Percentiles rank a stretch among this genome's conserved stretches.
These are phyloP conservation scores for Phytopythium chamaehyphon DNA, from an alignment of 352 stramenopile species.

Conservation along the genomic window DNA sequence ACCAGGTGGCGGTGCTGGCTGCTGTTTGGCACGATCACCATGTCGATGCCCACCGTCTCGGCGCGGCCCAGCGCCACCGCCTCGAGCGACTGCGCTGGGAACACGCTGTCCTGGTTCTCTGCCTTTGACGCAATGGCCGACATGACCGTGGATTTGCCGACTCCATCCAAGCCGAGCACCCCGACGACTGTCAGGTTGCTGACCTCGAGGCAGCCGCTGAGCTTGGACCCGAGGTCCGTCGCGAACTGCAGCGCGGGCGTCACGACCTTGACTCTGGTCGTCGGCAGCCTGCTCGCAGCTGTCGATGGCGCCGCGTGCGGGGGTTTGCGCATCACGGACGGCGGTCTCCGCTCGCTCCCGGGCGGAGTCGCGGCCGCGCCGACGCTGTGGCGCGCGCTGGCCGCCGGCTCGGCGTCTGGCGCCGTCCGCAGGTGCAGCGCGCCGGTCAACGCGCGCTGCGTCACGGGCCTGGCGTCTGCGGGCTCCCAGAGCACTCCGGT, in stretches of 20 bases:
- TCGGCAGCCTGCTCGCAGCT: conserved; percentile 18
- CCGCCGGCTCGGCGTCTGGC: conserved; percentile 15
- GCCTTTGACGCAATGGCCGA: conserved; percentile 39
- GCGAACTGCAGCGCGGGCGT: conserved; percentile 54
- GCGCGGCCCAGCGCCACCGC: conserved; percentile 22
- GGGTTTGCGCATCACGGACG: background rate
- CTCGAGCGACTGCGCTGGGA: conserved; percentile 37
- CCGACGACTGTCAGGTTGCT: conserved; percentile 69
- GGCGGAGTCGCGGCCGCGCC: conserved; percentile 1
- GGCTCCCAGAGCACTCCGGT: conserved; percentile 5
- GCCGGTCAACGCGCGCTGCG: conserved; percentile 4
- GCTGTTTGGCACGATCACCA: conserved; percentile 34
- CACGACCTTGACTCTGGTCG: conserved; percentile 52
- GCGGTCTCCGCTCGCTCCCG: conserved; percentile 6
- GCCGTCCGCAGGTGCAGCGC: background rate
- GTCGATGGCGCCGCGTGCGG: background rate
- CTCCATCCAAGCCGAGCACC: conserved; percentile 56
- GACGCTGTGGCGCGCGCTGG: conserved; percentile 12
- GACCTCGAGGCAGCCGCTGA: conserved; percentile 57
- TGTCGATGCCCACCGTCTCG: conserved; percentile 57
- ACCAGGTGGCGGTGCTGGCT: conserved; percentile 36
- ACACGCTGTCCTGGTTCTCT: conserved; percentile 14
- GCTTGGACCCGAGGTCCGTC: conserved; percentile 47
- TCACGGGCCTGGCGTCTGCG: background rate
- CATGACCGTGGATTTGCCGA: conserved; percentile 70